Percentiles rank a stretch among this genome's conserved stretches.
phyloP scores from a whole-genome alignment of 2,329 filamentous ascomycete species.

The Talaromyces amestolkiae region DNA sequence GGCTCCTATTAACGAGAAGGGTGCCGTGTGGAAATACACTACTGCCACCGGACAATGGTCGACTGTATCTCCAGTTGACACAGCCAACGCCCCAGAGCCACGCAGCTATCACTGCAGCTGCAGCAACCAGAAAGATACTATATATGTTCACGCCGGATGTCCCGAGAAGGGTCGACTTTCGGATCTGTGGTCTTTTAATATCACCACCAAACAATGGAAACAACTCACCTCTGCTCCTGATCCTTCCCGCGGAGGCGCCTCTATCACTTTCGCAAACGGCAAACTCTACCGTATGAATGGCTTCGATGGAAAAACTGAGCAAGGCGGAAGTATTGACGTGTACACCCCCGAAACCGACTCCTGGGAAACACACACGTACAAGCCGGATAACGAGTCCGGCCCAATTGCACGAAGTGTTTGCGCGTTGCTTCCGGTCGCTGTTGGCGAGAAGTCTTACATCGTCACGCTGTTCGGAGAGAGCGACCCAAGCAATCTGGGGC shows the following conservation, averaged over 20 bases:
- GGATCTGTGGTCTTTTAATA: constrained; percentile 77
- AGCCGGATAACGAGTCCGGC: constrained; percentile 45
- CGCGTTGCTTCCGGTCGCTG: constrained; percentile 42
- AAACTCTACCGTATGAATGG: constrained; percentile 77
- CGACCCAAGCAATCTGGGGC: constrained; percentile 53
- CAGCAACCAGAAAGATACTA: constrained; percentile 59
- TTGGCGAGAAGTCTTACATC: constrained; percentile 38
- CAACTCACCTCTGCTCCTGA: constrained; percentile 66
- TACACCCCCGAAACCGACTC: constrained; percentile 40
- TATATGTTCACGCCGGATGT: constrained; percentile 76
- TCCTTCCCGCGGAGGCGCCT: constrained; percentile 64
- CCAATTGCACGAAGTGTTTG: constrained; percentile 53
- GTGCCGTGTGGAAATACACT: constrained; percentile 74
- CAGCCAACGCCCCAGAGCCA: constrained; percentile 52
- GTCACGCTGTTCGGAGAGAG: constrained; percentile 55
- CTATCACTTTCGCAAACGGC: constrained; percentile 62
- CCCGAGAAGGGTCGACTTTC: constrained; percentile 60
- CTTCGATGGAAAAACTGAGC: constrained; percentile 67
- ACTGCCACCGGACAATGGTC: constrained; percentile 64
- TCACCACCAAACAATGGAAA: constrained; percentile 64
- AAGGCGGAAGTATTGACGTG: constrained; percentile 70
- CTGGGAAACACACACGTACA: constrained; percentile 39
- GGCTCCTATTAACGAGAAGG: constrained; percentile 69
- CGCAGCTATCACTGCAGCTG: constrained; percentile 69
- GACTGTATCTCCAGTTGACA: constrained; percentile 56